Percentiles rank a stretch among this genome's conserved stretches.
Evolutionary conservation across 108 stramenopile genomes (phyloP).

Genomic region (Skeletonema menzelii): DNA sequence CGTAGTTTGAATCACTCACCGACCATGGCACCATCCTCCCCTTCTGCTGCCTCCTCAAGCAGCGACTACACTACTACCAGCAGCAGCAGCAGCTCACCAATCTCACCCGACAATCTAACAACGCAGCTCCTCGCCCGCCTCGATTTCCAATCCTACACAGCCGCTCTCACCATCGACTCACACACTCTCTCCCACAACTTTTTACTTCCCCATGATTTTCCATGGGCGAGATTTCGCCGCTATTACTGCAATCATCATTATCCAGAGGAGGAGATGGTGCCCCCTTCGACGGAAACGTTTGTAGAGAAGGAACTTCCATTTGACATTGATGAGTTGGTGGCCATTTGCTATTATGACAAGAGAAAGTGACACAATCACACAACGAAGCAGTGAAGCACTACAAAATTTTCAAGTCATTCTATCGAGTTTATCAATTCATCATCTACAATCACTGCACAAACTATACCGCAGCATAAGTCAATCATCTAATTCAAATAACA

Average conservation of each 20-base stretch:
- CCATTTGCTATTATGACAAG: not conserved
- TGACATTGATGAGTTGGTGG: not conserved
- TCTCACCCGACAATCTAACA: not conserved
- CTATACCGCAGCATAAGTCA: not conserved
- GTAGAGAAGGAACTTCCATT: not conserved
- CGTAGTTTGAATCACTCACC: too few species aligned
- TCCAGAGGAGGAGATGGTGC: not conserved
- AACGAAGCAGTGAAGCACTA: not conserved
- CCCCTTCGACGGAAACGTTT: not conserved
- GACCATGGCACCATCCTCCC: not conserved
- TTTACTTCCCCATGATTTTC: not conserved
- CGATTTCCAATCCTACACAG: not conserved
- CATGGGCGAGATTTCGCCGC: not conserved
- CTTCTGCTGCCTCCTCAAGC: not conserved
- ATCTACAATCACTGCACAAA: not conserved
- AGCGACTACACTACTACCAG: not conserved
- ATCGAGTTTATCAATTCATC: not conserved
- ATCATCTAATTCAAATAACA: conserved; percentile 1
- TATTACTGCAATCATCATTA: not conserved
- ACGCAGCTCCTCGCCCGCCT: not conserved
- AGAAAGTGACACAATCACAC: not conserved
- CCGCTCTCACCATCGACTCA: not conserved
- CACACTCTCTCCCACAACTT: not conserved
- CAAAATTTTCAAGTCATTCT: not conserved
- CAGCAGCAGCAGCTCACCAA: not conserved